Base-by-base conservation (phyloP, 192 early-diverging fungal species). In the Entomortierella parvispora region DNA sequence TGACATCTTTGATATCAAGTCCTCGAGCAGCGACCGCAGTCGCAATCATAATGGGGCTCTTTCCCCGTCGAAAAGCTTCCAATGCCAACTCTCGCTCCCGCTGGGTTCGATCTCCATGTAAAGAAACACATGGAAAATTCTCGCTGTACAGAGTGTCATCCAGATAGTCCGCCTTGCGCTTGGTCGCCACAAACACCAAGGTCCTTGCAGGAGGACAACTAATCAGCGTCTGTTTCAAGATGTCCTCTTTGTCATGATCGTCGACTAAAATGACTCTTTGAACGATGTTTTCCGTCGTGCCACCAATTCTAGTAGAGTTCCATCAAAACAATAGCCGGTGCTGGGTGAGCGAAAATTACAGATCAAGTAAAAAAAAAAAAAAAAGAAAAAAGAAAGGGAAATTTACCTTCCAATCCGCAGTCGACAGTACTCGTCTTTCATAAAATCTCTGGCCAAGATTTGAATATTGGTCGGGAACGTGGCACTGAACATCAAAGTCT, bases 361-460 rank as follows among this genome's bases (percentile, higher is more conserved):
- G 33, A 1, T 42, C 12, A 12, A 12, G 0, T 3, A 18, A 1
- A 50, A 22, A 8, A 2, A 32, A 18, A 23, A 51, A 31, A 17
- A 28, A 18, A 22, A n/a, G 1, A 14, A 0, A 15, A 22, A 0
- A 9, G 15, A 26, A n/a, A n/a, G n/a, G n/a, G n/a, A n/a, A n/a
- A n/a, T n/a, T n/a, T 40, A 65, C 62, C 62, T 65, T 47, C 96
- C 96, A 20, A 98, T 91, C 28, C 91, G 91, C 75, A 89, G 87
- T 82, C 92, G 96, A 33, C 93, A 83, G 58, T 95, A 91, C 65
- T 91, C 58, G 29, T 88, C 84, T 29, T 85, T 83, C 44, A 98
- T 83, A 86, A 97, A 97, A 83, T 96, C 96, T 63, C 91, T 86
- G 34, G 96, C 96, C 26, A 98, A 91, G 58, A 88, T 83, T 77